These are phyloP conservation scores for Fusarium pseudograminearum DNA, from an alignment of 2,329 filamentous ascomycete genomes.

Conservation along the genomic window DNA sequence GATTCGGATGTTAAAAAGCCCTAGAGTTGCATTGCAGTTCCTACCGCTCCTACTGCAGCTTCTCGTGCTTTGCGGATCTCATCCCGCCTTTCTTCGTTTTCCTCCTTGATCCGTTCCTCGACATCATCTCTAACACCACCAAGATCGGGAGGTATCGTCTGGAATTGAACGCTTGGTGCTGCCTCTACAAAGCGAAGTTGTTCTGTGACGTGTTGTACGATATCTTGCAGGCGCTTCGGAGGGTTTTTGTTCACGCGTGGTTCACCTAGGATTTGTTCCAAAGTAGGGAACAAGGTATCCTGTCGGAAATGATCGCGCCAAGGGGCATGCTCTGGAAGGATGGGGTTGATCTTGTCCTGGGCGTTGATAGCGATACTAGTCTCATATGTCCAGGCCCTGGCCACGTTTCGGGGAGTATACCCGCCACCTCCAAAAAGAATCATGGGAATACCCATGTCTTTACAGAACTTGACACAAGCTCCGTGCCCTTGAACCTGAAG, in stretches of 20 bases:
- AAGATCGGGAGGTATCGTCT: slow-evolving; percentile 82
- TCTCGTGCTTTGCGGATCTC: slow-evolving; percentile 65
- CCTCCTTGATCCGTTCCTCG: slow-evolving; percentile 74
- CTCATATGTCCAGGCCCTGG: slow-evolving; percentile 96
- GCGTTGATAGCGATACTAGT: slow-evolving; percentile 88
- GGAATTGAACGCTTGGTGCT: slow-evolving; percentile 89
- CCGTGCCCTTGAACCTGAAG: slow-evolving; percentile 95
- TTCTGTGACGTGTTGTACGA: slow-evolving; percentile 83
- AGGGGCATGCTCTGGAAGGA: slow-evolving; percentile 82
- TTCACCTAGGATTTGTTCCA: slow-evolving; percentile 78
- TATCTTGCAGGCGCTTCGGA: slow-evolving; percentile 77
- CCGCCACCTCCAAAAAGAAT: slow-evolving; percentile 94
- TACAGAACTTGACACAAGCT: slow-evolving; percentile 89
- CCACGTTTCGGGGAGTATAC: slow-evolving; percentile 96
- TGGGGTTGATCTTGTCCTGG: slow-evolving; percentile 75
- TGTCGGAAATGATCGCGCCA: slow-evolving; percentile 91
- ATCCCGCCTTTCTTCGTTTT: slow-evolving; percentile 70
- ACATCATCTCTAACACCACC: slow-evolving; percentile 75
- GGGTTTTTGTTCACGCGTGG: slow-evolving; percentile 82
- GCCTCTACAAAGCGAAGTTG: slow-evolving; percentile 87
- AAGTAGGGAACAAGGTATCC: slow-evolving; percentile 86
- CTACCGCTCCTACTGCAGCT: slow-evolving; percentile 69
- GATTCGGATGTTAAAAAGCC: slow-evolving; percentile 1
- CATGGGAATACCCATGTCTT: slow-evolving; percentile 81
- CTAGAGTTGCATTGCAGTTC: slow-evolving; percentile 66